Base-by-base conservation (phyloP, 2,329 filamentous ascomycete genomes). In the Colletotrichum kahawae region DNA sequence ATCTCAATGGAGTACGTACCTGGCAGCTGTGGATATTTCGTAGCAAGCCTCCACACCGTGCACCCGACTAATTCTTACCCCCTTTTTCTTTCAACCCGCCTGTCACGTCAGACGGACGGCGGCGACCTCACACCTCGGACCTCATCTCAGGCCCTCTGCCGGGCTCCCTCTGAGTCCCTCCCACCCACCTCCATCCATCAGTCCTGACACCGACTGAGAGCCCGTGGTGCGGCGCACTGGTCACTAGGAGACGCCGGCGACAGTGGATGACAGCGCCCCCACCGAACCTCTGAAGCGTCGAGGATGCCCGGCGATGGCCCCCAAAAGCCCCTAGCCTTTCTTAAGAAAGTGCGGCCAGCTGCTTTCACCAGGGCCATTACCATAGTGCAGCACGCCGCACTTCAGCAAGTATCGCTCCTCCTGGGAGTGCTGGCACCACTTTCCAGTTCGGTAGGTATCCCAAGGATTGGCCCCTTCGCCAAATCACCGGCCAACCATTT, bases 261-360 rank as follows among this genome's bases (percentile, higher is more conserved):
- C 57, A 74, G 33, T 60, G 27, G 59, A 51, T 70, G 48, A 65
- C 59, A 65, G 60, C 33, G 59, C 59, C 63, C 70, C 69, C 72
- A 63, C 69, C 72, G 51, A 67, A 71, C 69, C 31, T 57, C 72
- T 75, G 36, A 66, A 64, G 69, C 56, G 69, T 64, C 54, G 69
- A 75, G 68, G 27, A 72, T 67, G 72, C 31, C 68, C 72, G 72
- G 69, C 69, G 57, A 73, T 75, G 63, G 69, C 69, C 72, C 72
- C 72, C 69, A 64, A 72, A 75, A 75, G 43, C 56, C 69, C 63
- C 70, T 68, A 68, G 69, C 57, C 33, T 75, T 63, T 21, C 57
- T 43, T 31, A 24, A 24, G 24, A 24, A 24, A 24, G 71, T 67
- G 36, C 60, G n/a, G 60, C 27, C 34, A 34, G 38, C 60, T 63